A percentile compares a stretch with the other conserved stretches of the same genome.
Evolutionary conservation across 2,329 filamentous ascomycete species (phyloP).

Genomic region (Chaetothyriales sp.): DNA sequence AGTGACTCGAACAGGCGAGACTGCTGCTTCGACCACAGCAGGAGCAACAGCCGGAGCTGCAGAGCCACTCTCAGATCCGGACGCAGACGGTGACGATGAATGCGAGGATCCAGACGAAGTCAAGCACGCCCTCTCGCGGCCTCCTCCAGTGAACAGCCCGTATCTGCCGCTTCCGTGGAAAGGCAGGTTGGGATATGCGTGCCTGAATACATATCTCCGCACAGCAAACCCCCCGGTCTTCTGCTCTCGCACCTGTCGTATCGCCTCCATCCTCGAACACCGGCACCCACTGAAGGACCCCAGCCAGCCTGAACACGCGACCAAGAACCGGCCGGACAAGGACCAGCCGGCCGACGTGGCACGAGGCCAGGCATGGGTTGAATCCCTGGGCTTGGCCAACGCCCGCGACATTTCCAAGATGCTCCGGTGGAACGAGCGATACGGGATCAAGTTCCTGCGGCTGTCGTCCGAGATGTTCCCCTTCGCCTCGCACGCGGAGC

Average conservation of each 20-base stretch:
- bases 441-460: slow-evolving; percentile 81
- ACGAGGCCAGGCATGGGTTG: slow-evolving; percentile 57
- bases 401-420: slow-evolving; percentile 71
- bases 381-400: slow-evolving; percentile 66
- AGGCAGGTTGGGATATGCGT: slow-evolving; percentile 79
- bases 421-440: slow-evolving; percentile 80
- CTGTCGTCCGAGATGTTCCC: slow-evolving; percentile 95
- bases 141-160: slow-evolving; percentile 67
- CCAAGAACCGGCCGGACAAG: slow-evolving; percentile 74
- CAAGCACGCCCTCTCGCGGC: slow-evolving; percentile 43
- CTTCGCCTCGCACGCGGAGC: slow-evolving; percentile 74
- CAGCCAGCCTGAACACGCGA: slow-evolving; percentile 59
- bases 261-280: slow-evolving; percentile 79
- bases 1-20: slow-evolving; percentile 16
- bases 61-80: slow-evolving; percentile 30
- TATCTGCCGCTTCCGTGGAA: slow-evolving; percentile 81
- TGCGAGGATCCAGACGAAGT: slow-evolving; percentile 41
- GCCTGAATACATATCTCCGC: slow-evolving; percentile 81
- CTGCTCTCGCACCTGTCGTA: slow-evolving; percentile 78
- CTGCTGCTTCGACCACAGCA: slow-evolving; percentile 7
- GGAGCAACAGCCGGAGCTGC: slow-evolving; percentile 3
- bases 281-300: slow-evolving; percentile 66
- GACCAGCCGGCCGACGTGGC: slow-evolving; percentile 49
- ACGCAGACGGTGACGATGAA: slow-evolving; percentile 38
- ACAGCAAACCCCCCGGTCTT: slow-evolving; percentile 71